Evolutionary conservation across 169 alveolate genomes (phyloP).

Genomic region (Eimeria sp.): DNA sequence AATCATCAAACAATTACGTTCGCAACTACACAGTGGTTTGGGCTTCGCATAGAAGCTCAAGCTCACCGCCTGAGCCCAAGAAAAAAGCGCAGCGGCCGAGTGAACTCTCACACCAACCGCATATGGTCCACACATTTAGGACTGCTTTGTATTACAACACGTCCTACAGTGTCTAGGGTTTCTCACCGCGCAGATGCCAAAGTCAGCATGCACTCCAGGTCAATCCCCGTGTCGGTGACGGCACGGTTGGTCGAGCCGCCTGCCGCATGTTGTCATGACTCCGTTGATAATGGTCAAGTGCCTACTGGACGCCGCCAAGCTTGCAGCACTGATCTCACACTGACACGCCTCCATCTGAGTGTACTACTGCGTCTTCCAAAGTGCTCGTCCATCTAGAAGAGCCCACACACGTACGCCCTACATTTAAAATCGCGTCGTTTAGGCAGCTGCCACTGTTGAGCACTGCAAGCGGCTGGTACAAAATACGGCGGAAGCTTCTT

Average conservation of each 20-base stretch:
- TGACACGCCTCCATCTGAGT: background rate
- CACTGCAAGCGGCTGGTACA: background rate
- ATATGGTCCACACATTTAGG: background rate
- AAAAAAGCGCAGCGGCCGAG: background rate
- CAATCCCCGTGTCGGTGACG: background rate
- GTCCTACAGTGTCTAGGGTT: background rate
- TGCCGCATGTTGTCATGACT: background rate
- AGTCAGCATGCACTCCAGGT: background rate
- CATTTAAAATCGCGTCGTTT: background rate
- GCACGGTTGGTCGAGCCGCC: background rate
- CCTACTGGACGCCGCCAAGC: background rate
- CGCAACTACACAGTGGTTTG: background rate
- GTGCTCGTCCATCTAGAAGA: background rate
- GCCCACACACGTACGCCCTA: background rate
- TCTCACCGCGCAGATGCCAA: background rate
- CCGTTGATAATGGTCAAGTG: background rate
- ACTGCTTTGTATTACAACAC: background rate
- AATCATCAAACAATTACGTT: background rate
- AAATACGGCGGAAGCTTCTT: background rate
- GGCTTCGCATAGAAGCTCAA: background rate
- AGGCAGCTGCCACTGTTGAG: background rate
- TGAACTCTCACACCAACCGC: background rate
- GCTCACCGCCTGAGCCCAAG: slow-evolving; percentile 6
- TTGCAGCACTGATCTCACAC: background rate
- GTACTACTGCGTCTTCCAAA: background rate